Evolutionary conservation across 2,329 filamentous ascomycete genomes (phyloP), one percentile per base, ranked within the genome.

Genomic region (Scedosporium dehoogii): DNA sequence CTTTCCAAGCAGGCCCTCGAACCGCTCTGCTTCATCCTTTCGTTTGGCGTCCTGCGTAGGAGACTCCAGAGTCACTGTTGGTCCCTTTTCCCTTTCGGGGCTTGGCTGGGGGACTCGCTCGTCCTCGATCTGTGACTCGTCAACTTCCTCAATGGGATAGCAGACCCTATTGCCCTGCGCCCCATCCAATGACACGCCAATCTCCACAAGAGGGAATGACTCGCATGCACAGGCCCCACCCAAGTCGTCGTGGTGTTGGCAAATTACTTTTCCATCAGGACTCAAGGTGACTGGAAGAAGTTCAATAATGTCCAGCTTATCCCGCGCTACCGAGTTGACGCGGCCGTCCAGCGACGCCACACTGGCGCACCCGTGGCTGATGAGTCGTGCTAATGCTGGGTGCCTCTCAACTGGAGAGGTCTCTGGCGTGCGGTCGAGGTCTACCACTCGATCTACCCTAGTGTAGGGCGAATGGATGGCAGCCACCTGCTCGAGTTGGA

Each of bases 131-230:
- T 23, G 59, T 41, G 46, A 42, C 48, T 61, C 59, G 48, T 61
- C 59, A 27, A 61, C 59, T 25, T 61, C 59, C 33, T 25, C 46
- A 41, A 61, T 61, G 3, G 59, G 59, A 29, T 61, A 61, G 48
- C 59, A 61, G 29, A 61, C 59, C 27, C 59, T 56, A 56, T 56
- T 56, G 48, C 29, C 56, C 33, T 14, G 46, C 27, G 27, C 23
- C 42, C 18, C 18, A 10, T 44, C 18, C 46, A 56, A 27, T 23
- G 48, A 41, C 38, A 42, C n/a, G 46, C 33, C 27, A 18, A 56
- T 42, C 27, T 56, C 29, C 48, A 56, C 59, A 38, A 61, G 59
- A 44, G 48, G 46, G 16, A 61, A 61, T 6, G 46, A 29, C 42
- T 61, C 46, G 48, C 59, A 61, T 21, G 38, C 59, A 27, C 59